These are phyloP conservation scores for Sclerotiophoma versabilis DNA, from an alignment of 2,329 filamentous ascomycete species.

Conservation along the genomic window DNA sequence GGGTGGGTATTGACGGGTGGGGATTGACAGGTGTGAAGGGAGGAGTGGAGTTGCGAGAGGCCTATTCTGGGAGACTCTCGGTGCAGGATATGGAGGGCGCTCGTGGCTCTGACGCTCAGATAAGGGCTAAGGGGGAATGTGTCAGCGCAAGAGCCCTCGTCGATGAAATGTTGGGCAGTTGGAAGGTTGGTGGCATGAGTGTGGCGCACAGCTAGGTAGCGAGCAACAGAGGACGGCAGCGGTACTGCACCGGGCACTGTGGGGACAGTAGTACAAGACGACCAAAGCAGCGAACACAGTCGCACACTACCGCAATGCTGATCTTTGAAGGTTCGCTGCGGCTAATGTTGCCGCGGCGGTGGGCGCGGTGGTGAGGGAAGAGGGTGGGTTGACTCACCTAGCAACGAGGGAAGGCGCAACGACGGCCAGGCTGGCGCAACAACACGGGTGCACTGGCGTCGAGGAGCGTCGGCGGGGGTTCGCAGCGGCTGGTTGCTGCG, in stretches of 20 bases:
- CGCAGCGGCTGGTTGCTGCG: constrained; percentile 21
- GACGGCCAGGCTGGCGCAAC: constrained; percentile 15
- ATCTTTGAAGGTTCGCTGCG: constrained; percentile 26
- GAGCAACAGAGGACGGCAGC: constrained; percentile 45
- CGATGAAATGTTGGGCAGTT: constrained; percentile 34
- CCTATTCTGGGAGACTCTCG: constrained; percentile 30
- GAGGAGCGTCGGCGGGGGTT: constrained; percentile 10
- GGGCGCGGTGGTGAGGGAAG: constrained; percentile 13
- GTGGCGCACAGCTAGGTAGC: constrained; percentile 47
- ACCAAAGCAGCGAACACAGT: constrained; percentile 44
- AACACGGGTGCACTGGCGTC: constrained; percentile 14
- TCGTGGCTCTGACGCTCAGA: constrained; percentile 38
- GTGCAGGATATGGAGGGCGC: constrained; percentile 24
- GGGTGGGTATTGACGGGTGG: constrained; percentile 29
- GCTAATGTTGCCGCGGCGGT: constrained; percentile 18
- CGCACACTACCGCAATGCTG: constrained; percentile 36
- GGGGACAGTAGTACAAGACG: constrained; percentile 40
- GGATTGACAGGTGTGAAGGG: constrained; percentile 29
- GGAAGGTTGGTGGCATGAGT: constrained; percentile 43
- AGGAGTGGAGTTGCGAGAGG: constrained; percentile 25
- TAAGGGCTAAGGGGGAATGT: constrained; percentile 27
- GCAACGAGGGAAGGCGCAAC: constrained; percentile 23
- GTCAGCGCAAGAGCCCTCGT: constrained; percentile 40
- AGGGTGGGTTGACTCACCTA: constrained; percentile 45
- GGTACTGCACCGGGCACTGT: constrained; percentile 39